Evolutionary conservation across 345 rosid species (phyloP), one percentile per base, ranked within the genome.

Genomic region (Eucalyptus regnans): DNA sequence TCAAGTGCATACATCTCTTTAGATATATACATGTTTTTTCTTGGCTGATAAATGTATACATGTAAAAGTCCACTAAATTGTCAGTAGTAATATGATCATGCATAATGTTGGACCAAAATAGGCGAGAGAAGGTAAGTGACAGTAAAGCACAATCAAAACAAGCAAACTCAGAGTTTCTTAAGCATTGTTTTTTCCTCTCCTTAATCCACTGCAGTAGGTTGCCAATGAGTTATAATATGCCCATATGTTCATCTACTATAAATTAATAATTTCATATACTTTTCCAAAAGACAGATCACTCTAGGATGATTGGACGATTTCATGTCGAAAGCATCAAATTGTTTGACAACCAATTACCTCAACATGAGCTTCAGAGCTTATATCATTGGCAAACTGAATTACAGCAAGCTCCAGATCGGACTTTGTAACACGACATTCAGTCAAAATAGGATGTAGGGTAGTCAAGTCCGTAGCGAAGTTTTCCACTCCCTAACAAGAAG

Each of bases 351-450:
- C 37, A 14, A 41, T 88, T 89, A 97, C 99, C 99, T 97, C 95
- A 44, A 96, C 92, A 90, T 96, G 99, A 91, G 99, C 99, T 93
- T 97, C 99, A 48, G 99, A 97, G 92, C 99, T 97, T 90, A 97
- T 97, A 89, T 95, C 97, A 92, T 96, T 96, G 71, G 99, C 99
- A 96, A 96, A 96, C 89, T 97, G 97, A 92, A 97, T 91, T 88
- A 96, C 89, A 66, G 95, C 94, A 93, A 97, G 97, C 95, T 97
- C 99, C 90, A 94, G 88, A 86, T 92, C 93, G 84, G 98, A 96
- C 94, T 96, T 97, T 83, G 92, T 41, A 88, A 96, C 99, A 81
- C 99, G 98, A 90, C 99, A 97, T 91, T 97, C 99, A 86, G 98
- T 94, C 97, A 96, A 91, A 90, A 96, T 91, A 93, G 98, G 98